Percentiles rank a stretch among this genome's conserved stretches.
These are phyloP conservation scores for Murraya koenigii DNA, from an alignment of 345 rosid species.

Conservation along the genomic window DNA sequence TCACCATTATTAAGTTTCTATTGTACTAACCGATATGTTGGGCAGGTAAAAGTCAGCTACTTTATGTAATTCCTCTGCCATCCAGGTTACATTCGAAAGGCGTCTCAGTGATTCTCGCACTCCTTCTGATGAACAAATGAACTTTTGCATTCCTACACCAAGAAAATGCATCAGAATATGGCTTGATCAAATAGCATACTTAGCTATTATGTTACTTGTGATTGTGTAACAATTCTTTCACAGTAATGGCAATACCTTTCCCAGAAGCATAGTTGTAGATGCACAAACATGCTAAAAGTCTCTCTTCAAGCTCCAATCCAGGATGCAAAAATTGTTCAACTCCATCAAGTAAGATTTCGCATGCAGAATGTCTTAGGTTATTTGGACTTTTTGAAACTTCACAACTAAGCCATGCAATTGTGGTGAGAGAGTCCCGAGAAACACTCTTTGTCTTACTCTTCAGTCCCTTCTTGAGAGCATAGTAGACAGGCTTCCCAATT, in stretches of 20 bases:
- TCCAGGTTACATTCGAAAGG: conserved; percentile 82
- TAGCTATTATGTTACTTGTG: not conserved
- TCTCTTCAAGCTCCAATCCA: conserved; percentile 75
- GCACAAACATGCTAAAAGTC: conserved; percentile 81
- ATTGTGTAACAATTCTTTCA: not conserved
- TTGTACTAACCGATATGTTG: conserved; percentile 61
- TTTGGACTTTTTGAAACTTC: conserved; percentile 65
- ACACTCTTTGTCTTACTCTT: conserved; percentile 62
- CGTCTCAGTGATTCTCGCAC: conserved; percentile 83
- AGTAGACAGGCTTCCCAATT: conserved; percentile 52
- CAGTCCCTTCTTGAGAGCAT: conserved; percentile 53
- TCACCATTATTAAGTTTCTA: not conserved
- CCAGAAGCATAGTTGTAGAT: conserved; percentile 88
- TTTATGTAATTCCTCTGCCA: conserved; percentile 91
- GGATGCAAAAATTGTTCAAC: conserved; percentile 77
- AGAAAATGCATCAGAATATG: conserved; percentile 16
- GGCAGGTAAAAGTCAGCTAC: conserved; percentile 77
- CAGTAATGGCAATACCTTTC: conserved; percentile 47
- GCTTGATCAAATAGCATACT: not conserved
- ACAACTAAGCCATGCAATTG: conserved; percentile 73
- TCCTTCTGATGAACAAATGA: conserved; percentile 76
- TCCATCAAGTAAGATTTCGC: conserved; percentile 64
- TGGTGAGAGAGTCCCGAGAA: conserved; percentile 54
- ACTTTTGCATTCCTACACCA: conserved; percentile 73
- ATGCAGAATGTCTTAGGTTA: conserved; percentile 50